Percentiles rank a stretch among this genome's conserved stretches.
These are phyloP conservation scores for Botrytis medusae DNA, from an alignment of 2,329 filamentous ascomycete genomes.

Conservation along the genomic window DNA sequence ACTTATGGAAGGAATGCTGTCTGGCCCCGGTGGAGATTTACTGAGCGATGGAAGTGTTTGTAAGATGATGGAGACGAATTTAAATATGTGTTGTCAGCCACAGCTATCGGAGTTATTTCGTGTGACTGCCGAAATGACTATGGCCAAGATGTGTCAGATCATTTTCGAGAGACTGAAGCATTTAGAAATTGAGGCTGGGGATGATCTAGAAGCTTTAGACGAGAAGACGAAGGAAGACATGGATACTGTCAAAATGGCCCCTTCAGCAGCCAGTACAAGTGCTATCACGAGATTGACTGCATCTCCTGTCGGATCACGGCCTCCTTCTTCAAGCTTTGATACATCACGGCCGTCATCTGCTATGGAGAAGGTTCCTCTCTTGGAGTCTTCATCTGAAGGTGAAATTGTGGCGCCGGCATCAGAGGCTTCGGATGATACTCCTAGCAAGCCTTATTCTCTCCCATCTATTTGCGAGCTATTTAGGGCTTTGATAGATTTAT, in stretches of 20 bases:
- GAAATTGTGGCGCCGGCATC: constrained; percentile 34
- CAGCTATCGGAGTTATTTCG: constrained; percentile 87
- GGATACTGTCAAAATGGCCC: constrained; percentile 81
- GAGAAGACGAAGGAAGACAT: constrained; percentile 66
- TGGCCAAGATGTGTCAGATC: constrained; percentile 99
- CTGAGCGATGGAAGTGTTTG: constrained; percentile 98
- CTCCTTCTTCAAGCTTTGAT: constrained; percentile 47
- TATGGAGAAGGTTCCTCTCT: constrained; percentile 25
- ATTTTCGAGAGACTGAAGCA: constrained; percentile 93
- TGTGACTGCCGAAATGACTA: constrained; percentile 89
- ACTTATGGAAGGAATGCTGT: constrained; percentile 98
- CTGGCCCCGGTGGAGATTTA: constrained; percentile 85
- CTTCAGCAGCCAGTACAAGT: constrained; percentile 65
- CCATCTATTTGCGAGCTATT: constrained; percentile 95
- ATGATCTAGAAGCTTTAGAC: constrained; percentile 65
- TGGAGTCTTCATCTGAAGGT: constrained; percentile 29
- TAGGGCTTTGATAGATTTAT: constrained; percentile 85
- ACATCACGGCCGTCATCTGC: constrained; percentile 36
- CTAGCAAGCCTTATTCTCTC: constrained; percentile 84
- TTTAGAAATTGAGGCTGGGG: constrained; percentile 72
- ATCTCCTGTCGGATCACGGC: constrained; percentile 41
- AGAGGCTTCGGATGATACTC: constrained; percentile 43
- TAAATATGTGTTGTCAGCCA: constrained; percentile 95
- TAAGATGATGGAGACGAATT: constrained; percentile 97
- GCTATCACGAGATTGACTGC: constrained; percentile 55